Conservation (phyloP, 2,329 filamentous ascomycete species). For the Stagonosporopsis cucurbitacearum region DNA sequence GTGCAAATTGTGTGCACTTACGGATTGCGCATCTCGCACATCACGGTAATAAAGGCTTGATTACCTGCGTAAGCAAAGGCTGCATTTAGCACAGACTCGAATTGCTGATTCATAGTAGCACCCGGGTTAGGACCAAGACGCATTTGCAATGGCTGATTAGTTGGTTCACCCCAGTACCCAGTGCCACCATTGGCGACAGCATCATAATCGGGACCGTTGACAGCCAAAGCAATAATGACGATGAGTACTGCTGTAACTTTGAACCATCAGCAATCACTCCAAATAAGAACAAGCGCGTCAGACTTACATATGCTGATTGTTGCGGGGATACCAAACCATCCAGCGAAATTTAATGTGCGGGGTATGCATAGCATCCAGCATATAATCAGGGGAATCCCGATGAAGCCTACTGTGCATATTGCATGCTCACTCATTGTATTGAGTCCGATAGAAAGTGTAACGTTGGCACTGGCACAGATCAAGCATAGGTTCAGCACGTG, state of each 20-base stretch:
- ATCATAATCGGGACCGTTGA: slow-evolving; percentile 11
- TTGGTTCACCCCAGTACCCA: slow-evolving; percentile 11
- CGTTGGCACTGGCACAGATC: slow-evolving; percentile 41
- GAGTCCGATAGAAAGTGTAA: slow-evolving; percentile 41
- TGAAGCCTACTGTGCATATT: slow-evolving; percentile 65
- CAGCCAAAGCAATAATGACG: slow-evolving; percentile 5
- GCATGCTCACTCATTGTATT: slow-evolving; percentile 57
- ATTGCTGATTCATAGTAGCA: slow-evolving; percentile 12
- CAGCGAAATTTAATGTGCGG: slow-evolving; percentile 20
- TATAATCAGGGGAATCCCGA: slow-evolving; percentile 45
- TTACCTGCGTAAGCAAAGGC: slow-evolving; percentile 60
- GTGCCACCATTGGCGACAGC: slow-evolving; percentile 7
- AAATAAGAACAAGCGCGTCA: not conserved
- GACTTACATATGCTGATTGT: slow-evolving; percentile 18
- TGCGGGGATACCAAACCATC: slow-evolving; percentile 12
- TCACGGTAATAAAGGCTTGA: slow-evolving; percentile 69
- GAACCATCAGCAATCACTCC: slow-evolving; percentile 13
- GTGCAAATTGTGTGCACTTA: slow-evolving; percentile 55
- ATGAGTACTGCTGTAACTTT: slow-evolving; percentile 46
- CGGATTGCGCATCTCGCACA: slow-evolving; percentile 62
- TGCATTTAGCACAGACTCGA: slow-evolving; percentile 58
- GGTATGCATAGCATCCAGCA: slow-evolving; percentile 20
- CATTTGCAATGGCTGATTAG: slow-evolving; percentile 11
- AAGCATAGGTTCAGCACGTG: slow-evolving; percentile 12
- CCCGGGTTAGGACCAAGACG: slow-evolving; percentile 9